Evolutionary conservation across 192 early-diverging fungal genomes (phyloP).

Genomic region (Phlyctochytrium arcticum): DNA sequence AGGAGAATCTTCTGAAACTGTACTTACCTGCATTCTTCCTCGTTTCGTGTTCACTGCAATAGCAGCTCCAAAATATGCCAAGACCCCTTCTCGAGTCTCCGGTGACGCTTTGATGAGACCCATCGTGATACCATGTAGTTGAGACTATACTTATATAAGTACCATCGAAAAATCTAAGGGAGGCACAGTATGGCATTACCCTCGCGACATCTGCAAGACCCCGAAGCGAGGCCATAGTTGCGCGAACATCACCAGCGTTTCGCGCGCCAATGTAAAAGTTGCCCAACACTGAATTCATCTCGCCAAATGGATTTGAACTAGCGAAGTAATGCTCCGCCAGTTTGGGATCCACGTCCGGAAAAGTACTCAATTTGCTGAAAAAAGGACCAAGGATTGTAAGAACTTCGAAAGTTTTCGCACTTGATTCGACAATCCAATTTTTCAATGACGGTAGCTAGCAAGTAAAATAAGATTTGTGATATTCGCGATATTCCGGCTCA

Average conservation of each 20-base stretch:
- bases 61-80: conserved; percentile 64
- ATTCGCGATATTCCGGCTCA: no score
- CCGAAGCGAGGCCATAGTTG: conserved; percentile 30
- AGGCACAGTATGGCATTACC: no score
- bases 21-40: conserved; percentile 65
- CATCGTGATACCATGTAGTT: conserved; percentile 38
- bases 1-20: neutral
- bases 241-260: conserved; percentile 47
- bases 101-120: conserved; percentile 64
- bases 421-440: conserved; percentile 56
- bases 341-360: conserved; percentile 40
- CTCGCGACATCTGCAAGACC: conserved; percentile 19
- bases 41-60: conserved; percentile 66
- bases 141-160: conserved; percentile 23
- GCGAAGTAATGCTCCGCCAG: conserved; percentile 40
- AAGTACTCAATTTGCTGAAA: conserved; percentile 40
- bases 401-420: conserved; percentile 54
- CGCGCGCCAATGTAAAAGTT: conserved; percentile 34
- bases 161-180: no score
- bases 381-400: conserved; percentile 74
- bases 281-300: conserved; percentile 28
- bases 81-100: conserved; percentile 49
- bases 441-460: conserved; percentile 12
- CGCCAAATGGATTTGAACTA: conserved; percentile 32
- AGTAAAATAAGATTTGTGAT: no score